A percentile compares a stretch with the other conserved stretches of the same genome.
Conservation (phyloP, 1,284 basidiomycete genomes). For the Trichosporon asahii region DNA sequence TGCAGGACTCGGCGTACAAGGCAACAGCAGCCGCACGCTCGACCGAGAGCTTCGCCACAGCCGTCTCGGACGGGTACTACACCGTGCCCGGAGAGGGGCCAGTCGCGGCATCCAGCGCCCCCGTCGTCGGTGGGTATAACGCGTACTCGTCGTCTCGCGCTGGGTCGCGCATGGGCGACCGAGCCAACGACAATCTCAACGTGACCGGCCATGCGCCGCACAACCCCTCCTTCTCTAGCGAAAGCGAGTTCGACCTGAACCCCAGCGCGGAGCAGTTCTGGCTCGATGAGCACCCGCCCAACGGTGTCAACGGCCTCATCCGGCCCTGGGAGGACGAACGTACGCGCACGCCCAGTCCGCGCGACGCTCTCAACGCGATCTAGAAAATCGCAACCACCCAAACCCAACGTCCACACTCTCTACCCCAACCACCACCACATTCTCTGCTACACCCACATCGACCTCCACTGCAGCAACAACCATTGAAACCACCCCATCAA, state of each 20-base stretch:
- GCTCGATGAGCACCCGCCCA: constrained; percentile 25
- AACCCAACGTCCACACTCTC: background rate
- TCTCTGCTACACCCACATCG: background rate
- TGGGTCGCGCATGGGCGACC: background rate
- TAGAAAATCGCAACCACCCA: background rate
- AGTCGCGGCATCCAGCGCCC: background rate
- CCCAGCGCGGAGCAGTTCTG: constrained; percentile 28
- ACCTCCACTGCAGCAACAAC: background rate
- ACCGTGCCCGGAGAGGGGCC: constrained; percentile 2
- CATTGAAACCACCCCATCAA: background rate
- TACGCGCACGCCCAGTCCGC: constrained; percentile 18
- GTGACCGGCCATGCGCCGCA: constrained; percentile 15
- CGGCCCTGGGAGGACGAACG: constrained; percentile 20
- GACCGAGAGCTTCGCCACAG: background rate
- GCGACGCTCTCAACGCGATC: constrained; percentile 13
- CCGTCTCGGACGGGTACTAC: background rate
- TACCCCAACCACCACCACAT: background rate
- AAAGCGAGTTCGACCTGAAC: constrained; percentile 27
- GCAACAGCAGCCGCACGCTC: background rate
- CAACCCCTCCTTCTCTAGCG: constrained; percentile 23
- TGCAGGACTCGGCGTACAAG: constrained; percentile 5
- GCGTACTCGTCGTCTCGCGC: background rate
- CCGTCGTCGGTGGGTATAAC: background rate
- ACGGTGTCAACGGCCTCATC: constrained; percentile 13
- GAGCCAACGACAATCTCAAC: background rate